Base-by-base conservation (phyloP, 208 protist species). In the Trypanosoma platydactyli region DNA sequence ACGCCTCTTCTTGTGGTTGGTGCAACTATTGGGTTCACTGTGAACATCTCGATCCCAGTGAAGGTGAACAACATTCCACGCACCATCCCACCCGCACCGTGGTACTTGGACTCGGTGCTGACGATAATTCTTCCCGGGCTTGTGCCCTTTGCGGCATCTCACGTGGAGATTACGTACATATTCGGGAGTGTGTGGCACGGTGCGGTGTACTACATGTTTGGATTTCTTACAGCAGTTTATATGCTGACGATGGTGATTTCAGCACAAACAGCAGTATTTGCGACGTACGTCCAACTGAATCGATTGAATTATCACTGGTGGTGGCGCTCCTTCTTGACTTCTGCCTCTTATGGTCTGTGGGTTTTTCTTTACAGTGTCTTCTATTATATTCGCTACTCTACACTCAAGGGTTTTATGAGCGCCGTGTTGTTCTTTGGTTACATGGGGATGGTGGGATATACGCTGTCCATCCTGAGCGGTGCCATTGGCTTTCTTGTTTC, bases 151-250 rank as follows among this genome's bases (percentile, higher is more conserved):
- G 95, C 93, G n/a, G 97, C 97, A 13, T 89, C 98, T 18, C 99
- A 99, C 54, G 97, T 99, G 66, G 96, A 99, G 86, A 74, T 98
- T 25, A 97, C 94, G 72, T 98, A 98, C 77, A 98, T 99, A 66
- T 73, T 99, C 49, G 86, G 80, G n/a, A 92, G 86, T 24, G 60
- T 98, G 25, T 89, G 82, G 82, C 78, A 86, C 52, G 79, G 97
- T 49, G 72, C 76, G 38, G 81, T 97, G 35, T 98, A 99, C 74
- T 98, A 97, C 84, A 86, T 99, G 58, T 98, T 98, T 70, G 88
- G 94, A 41, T 98, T 98, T 74, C 82, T 99, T 20, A 83, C 88
- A 42, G 58, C 98, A n/a, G 97, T 98, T 12, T 98, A 97, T 54
- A 15, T 97, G 22, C 97, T 99, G 22, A 68, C 98, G 1, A 46